phyloP scores from a whole-genome alignment of 768 basidiomycete species.

The Antrodiella citrinella region DNA sequence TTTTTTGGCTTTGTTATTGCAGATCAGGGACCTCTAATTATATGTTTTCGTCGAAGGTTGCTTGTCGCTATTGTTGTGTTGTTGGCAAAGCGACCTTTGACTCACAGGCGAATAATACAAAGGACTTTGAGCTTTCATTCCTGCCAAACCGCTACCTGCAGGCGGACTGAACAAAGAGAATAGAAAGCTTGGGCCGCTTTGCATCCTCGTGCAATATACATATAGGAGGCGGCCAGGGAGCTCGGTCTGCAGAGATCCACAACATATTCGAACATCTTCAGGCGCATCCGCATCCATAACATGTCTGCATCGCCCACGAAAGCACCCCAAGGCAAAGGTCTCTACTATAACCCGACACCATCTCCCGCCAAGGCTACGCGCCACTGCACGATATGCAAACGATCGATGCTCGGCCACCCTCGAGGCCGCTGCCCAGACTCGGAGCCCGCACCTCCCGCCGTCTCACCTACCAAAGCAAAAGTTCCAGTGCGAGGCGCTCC shows the following conservation, averaged over 20 bases:
- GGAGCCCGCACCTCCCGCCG: background rate
- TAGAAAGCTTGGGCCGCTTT: too few species aligned
- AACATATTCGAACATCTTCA: background rate
- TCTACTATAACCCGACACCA: background rate
- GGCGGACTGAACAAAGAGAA: too few species aligned
- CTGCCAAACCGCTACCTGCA: too few species aligned
- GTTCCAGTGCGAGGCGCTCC: background rate
- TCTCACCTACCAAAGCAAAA: background rate
- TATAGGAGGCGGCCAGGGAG: background rate
- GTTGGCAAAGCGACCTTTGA: too few species aligned
- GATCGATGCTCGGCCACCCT: constrained; percentile 50
- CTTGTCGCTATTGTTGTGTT: too few species aligned
- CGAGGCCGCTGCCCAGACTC: constrained; percentile 50
- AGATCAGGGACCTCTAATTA: background rate
- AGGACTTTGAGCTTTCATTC: too few species aligned
- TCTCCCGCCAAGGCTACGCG: constrained; percentile 8
- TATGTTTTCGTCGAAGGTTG: too few species aligned
- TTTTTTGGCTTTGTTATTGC: background rate
- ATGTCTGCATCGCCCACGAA: too few species aligned
- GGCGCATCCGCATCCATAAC: background rate
- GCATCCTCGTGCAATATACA: background rate
- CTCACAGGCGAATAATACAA: too few species aligned
- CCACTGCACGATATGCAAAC: constrained; percentile 30
- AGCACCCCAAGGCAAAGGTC: background rate
- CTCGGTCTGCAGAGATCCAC: too few species aligned